Percentiles rank a stretch among this genome's conserved stretches.
Evolutionary conservation across 2,329 filamentous ascomycete species (phyloP).

Genomic region (Monosporascus sp.): DNA sequence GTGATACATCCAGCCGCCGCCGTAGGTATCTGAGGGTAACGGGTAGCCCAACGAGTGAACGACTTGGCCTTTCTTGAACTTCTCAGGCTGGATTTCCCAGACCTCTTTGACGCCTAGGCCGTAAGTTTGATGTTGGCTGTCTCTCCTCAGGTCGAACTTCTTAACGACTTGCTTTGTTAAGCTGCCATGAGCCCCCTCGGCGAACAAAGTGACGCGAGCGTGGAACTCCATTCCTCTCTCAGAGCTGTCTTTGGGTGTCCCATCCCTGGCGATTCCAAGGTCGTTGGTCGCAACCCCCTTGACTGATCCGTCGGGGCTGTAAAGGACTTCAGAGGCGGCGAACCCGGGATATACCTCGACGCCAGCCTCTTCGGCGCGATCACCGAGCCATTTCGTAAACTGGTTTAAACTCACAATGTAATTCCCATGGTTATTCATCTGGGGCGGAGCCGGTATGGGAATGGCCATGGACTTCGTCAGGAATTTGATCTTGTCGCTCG

Average conservation of each 20-base stretch:
- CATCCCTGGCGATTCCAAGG: conserved; percentile 74
- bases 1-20: conserved; percentile 99
- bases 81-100: conserved; percentile 91
- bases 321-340: conserved; percentile 88
- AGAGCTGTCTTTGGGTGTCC: conserved; percentile 83
- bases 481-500: conserved; percentile 85
- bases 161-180: conserved; percentile 92
- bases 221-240: conserved; percentile 99
- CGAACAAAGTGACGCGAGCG: conserved; percentile 84
- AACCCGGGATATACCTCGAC: conserved; percentile 97
- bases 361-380: conserved; percentile 91
- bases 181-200: conserved; percentile 92
- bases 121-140: conserved; percentile 93
- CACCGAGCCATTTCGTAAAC: conserved; percentile 91
- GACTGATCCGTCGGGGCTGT: conserved; percentile 80
- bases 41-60: conserved; percentile 93
- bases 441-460: conserved; percentile 81
- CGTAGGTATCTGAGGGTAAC: conserved; percentile 82
- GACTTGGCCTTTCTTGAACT: conserved; percentile 82
- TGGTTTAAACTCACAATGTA: conserved; percentile 96
- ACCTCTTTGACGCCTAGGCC: conserved; percentile 93
- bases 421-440: conserved; percentile 98
- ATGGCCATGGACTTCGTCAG: conserved; percentile 76
- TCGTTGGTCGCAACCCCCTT: conserved; percentile 96
- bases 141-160: conserved; percentile 83